phyloP scores from a whole-genome alignment of 2,329 filamentous ascomycete species.

The Beauveria sp. region DNA sequence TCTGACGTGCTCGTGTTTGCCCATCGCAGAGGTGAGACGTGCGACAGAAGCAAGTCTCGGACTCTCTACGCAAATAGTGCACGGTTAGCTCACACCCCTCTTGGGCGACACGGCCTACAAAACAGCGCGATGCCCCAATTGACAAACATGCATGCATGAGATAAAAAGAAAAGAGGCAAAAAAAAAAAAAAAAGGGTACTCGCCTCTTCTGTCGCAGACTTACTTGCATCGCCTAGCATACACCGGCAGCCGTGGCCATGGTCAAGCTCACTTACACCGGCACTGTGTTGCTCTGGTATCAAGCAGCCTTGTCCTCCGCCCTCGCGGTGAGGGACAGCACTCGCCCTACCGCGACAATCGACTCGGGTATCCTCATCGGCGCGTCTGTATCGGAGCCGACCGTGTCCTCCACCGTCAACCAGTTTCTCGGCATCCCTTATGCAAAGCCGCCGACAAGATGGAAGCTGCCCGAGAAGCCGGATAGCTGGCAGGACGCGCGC shows the following conservation, averaged over 20 bases:
- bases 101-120: neutral
- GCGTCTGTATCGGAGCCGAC: neutral
- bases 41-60: neutral
- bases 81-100: neutral
- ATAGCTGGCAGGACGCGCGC: constrained; percentile 16
- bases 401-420: constrained; percentile 14
- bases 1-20: neutral
- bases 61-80: neutral
- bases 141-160: neutral
- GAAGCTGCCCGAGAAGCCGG: constrained; percentile 14
- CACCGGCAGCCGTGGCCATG: neutral
- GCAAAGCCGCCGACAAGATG: constrained; percentile 21
- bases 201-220: neutral
- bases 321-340: neutral
- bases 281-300: constrained; percentile 1
- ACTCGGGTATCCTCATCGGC: constrained; percentile 1
- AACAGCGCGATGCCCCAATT: neutral
- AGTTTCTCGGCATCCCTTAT: constrained; percentile 26
- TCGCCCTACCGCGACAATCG: constrained; percentile 2
- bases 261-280: constrained; percentile 2
- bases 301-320: neutral
- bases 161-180: neutral
- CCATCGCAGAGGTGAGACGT: neutral
- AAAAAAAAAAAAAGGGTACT: neutral
- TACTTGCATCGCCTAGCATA: neutral